These are phyloP conservation scores for Pyricularia sp. DNA, from an alignment of 2,329 filamentous ascomycete genomes.

Conservation along the genomic window DNA sequence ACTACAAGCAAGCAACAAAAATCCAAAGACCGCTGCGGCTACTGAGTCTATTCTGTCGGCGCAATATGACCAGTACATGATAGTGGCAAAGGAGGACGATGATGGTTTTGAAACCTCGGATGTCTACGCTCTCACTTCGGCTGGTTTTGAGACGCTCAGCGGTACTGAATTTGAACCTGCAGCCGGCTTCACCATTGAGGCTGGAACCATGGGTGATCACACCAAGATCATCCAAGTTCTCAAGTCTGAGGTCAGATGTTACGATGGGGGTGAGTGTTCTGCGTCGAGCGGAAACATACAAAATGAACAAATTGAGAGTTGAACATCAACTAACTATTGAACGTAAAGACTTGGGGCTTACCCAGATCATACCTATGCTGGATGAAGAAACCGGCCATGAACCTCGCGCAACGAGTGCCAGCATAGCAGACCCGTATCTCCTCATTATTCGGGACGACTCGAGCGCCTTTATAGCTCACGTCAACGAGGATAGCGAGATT, in stretches of 20 bases:
- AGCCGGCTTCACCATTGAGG: constrained; percentile 77
- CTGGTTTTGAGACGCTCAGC: constrained; percentile 63
- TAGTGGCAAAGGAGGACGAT: constrained; percentile 63
- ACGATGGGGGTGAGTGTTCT: constrained; percentile 64
- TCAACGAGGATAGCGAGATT: constrained; percentile 73
- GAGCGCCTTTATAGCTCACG: constrained; percentile 68
- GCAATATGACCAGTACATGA: constrained; percentile 70
- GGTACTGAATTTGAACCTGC: constrained; percentile 89
- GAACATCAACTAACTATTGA: background rate
- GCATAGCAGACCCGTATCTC: constrained; percentile 80
- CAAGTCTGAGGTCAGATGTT: constrained; percentile 78
- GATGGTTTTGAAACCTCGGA: constrained; percentile 68
- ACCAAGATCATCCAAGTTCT: constrained; percentile 81
- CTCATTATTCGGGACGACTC: constrained; percentile 76
- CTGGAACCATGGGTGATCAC: constrained; percentile 72
- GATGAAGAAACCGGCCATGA: constrained; percentile 84
- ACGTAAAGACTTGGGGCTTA: constrained; percentile 66
- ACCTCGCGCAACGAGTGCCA: constrained; percentile 67
- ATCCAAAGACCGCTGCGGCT: constrained; percentile 20
- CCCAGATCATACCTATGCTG: constrained; percentile 85
- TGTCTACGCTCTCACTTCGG: constrained; percentile 66
- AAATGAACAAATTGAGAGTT: background rate
- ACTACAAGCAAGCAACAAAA: constrained; percentile 36
- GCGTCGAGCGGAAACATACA: background rate
- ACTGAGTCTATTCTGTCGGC: constrained; percentile 49